phyloP scores from a whole-genome alignment of 2,329 filamentous ascomycete genomes.

The Monosporascus sp. region DNA sequence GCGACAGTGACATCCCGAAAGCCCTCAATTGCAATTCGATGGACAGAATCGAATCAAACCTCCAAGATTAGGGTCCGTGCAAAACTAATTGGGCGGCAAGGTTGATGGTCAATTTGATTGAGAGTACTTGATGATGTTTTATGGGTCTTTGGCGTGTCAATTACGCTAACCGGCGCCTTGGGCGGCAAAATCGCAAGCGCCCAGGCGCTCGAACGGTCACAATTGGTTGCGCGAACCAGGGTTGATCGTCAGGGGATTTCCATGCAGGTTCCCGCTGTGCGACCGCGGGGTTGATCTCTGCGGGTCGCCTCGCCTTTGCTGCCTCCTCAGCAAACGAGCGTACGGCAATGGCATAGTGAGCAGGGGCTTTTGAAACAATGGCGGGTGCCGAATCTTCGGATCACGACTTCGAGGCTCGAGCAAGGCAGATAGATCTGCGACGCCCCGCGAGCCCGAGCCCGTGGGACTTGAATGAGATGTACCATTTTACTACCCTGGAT shows the following conservation, averaged over 20 bases:
- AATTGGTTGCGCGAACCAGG: background rate
- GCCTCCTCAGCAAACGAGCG: background rate
- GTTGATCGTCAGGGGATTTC: background rate
- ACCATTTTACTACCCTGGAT: background rate
- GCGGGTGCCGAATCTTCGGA: background rate
- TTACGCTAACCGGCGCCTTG: background rate
- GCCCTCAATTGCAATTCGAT: too few relatives aligned
- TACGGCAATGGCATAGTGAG: background rate
- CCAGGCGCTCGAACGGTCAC: background rate
- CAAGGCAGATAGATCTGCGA: background rate
- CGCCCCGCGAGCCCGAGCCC: too few relatives aligned
- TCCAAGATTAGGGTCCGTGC: too few relatives aligned
- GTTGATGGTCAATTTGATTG: too few relatives aligned
- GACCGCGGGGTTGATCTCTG: background rate
- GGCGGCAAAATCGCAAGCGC: background rate
- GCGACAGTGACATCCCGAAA: too few relatives aligned
- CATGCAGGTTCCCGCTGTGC: background rate
- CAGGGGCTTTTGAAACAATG: background rate
- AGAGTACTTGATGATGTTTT: too few relatives aligned
- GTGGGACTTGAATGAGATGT: background rate
- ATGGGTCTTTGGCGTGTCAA: background rate
- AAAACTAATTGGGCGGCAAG: too few relatives aligned
- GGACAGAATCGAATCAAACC: too few relatives aligned
- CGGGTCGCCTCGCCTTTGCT: background rate
- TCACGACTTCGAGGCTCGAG: background rate